Base-by-base conservation (phyloP, 306 rosid genomes). In the Castanospermum australe region DNA sequence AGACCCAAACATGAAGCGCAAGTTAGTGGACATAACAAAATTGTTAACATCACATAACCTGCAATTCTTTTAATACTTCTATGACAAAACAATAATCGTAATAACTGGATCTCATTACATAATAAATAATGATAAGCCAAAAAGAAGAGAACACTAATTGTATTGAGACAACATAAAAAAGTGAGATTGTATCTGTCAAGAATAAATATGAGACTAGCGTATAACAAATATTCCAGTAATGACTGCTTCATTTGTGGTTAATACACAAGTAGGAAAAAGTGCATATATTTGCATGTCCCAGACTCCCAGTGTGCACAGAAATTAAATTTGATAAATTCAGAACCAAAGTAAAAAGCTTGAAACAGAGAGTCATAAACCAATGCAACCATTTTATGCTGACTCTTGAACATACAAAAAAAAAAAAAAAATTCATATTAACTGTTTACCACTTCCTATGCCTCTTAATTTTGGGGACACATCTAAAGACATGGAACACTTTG, bases 11-110 rank as follows among this genome's bases (percentile, higher is more conserved):
- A 22, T 52, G 18, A 62, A 78, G 65, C 35, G 44, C 59, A 78
- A 66, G 65, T 45, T 47, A 78, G 41, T 42, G 64, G 77, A 73
- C 64, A 71, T 12, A 75, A 74, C 44, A 67, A 70, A 70, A 8
- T 28, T 69, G 54, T 69, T 47, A 74, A 44, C 45, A 38, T 30
- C 64, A 70, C 45, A 74, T 59, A 64, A 75, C 64, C 56, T 36
- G 61, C 65, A 42, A 17, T 72, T 64, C 22, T n/a, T 47, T 57
- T 11, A 55, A 72, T 72, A 39, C 45, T 66, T 57, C 6, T 54
- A 51, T 77, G 47, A 69, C 44, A 66, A 14, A 17, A 67, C 48
- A 28, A 73, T 65, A 15, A 66, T 69, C 28, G 5, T 51, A 60
- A 65, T 64, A 73, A 17, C 68, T 47, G 35, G 67, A 70, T 65